phyloP scores from a whole-genome alignment of 2,329 filamentous ascomycete species.

The Dothideomycetes sp. region DNA sequence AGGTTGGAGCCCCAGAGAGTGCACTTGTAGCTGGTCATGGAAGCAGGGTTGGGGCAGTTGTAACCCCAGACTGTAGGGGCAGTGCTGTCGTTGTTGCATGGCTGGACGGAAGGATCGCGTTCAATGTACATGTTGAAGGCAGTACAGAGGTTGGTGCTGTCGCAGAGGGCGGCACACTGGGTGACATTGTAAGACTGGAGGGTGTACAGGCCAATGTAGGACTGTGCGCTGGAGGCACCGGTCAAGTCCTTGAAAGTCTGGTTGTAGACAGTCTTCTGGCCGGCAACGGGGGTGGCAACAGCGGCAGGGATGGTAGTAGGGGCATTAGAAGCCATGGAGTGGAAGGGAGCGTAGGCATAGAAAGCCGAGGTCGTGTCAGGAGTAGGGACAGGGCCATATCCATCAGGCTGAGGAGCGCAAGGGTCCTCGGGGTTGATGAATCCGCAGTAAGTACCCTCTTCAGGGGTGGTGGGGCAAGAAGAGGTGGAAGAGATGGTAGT shows the following conservation, averaged over 20 bases:
- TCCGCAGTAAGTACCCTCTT: conserved; percentile 24
- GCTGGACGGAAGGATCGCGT: conserved; percentile 22
- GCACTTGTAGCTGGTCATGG: conserved; percentile 29
- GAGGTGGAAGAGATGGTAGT: conserved; percentile 14
- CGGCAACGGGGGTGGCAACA: neutral
- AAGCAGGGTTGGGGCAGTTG: conserved; percentile 24
- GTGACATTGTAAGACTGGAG: conserved; percentile 19
- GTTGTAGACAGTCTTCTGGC: conserved; percentile 14
- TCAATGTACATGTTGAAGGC: conserved; percentile 26
- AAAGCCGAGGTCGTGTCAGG: conserved; percentile 17
- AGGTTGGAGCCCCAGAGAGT: conserved; percentile 26
- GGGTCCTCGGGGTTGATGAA: conserved; percentile 28
- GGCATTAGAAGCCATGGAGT: conserved; percentile 12
- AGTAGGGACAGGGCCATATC: conserved; percentile 18
- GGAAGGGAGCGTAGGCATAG: conserved; percentile 16
- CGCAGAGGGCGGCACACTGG: conserved; percentile 20
- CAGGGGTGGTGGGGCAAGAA: conserved; percentile 19
- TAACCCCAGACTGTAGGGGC: conserved; percentile 14
- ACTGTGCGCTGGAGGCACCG: conserved; percentile 17
- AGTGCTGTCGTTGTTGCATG: conserved; percentile 17
- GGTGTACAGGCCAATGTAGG: conserved; percentile 21
- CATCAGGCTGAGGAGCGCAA: conserved; percentile 26
- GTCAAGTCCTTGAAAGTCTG: conserved; percentile 21
- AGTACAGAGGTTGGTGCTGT: conserved; percentile 21
- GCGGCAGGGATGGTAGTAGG: conserved; percentile 8